phyloP scores from a whole-genome alignment of 805 yeast genomes.

The Saccharomyces paradoxus region DNA sequence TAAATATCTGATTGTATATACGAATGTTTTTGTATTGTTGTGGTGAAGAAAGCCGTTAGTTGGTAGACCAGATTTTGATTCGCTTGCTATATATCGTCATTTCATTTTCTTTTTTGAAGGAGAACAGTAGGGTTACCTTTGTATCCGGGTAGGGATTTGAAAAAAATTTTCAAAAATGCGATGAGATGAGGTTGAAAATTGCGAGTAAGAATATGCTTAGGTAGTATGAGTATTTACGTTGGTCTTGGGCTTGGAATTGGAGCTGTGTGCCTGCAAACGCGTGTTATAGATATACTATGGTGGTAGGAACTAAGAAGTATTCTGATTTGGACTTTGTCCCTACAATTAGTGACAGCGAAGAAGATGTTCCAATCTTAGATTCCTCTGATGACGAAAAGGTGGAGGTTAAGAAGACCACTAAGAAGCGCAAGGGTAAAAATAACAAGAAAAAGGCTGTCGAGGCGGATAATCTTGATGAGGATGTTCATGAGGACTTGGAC shows the following conservation, averaged over 20 bases:
- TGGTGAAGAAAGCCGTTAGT: background rate
- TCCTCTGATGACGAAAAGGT: slow-evolving; percentile 38
- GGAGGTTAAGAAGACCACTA: slow-evolving; percentile 20
- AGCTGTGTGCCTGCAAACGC: background rate
- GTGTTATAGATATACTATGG: background rate
- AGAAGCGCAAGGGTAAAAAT: slow-evolving; percentile 17
- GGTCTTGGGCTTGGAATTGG: background rate
- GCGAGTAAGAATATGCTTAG: background rate
- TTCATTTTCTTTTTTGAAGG: background rate
- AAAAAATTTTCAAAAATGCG: slow-evolving; percentile 8
- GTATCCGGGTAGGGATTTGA: slow-evolving; percentile 1
- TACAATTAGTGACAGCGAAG: slow-evolving; percentile 73
- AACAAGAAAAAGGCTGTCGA: slow-evolving; percentile 20
- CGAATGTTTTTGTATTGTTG: background rate
- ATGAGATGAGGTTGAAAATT: slow-evolving; percentile 16
- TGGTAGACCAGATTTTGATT: background rate
- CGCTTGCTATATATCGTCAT: background rate
- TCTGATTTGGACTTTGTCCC: slow-evolving; percentile 43
- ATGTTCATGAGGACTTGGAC: slow-evolving; percentile 49
- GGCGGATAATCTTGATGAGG: slow-evolving; percentile 31
- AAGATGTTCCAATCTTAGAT: slow-evolving; percentile 51
- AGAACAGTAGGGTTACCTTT: background rate
- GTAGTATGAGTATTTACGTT: background rate
- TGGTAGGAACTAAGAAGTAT: slow-evolving; percentile 14
- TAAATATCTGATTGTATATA: background rate